phyloP scores from a whole-genome alignment of 2,329 filamentous ascomycete species.

The Trichophyton equinum region DNA sequence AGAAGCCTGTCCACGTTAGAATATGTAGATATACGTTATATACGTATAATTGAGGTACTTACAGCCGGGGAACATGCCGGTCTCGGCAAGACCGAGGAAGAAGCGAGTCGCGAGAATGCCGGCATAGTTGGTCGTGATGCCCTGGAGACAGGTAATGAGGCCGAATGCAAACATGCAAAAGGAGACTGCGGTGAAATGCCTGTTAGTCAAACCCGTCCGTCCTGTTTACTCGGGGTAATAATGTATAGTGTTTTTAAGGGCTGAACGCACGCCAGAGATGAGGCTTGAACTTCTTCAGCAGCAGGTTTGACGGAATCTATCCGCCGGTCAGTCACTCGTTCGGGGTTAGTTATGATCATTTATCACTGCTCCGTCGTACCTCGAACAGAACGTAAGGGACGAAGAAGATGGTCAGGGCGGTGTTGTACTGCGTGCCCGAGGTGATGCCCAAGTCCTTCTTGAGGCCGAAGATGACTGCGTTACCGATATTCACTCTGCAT shows the following conservation, averaged over 20 bases:
- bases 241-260: neutral
- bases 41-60: conserved; percentile 18
- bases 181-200: conserved; percentile 37
- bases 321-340: neutral
- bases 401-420: conserved; percentile 68
- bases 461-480: conserved; percentile 57
- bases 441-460: conserved; percentile 48
- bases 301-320: conserved; percentile 61
- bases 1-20: conserved; percentile 26
- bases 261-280: conserved; percentile 48
- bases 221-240: neutral
- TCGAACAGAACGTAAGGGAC: conserved; percentile 56
- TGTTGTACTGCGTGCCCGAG: conserved; percentile 52
- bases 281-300: conserved; percentile 56
- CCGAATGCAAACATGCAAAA: conserved; percentile 78
- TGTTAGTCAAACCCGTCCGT: neutral
- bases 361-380: conserved; percentile 5
- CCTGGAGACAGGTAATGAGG: conserved; percentile 61
- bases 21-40: neutral
- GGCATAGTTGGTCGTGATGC: conserved; percentile 62
- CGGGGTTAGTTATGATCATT: too few relatives aligned
- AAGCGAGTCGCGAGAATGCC: conserved; percentile 71
- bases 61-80: conserved; percentile 59
- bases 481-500: conserved; percentile 63
- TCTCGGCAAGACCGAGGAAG: conserved; percentile 68